A percentile compares a stretch with the other conserved stretches of the same genome.
Conservation (phyloP, 768 basidiomycete genomes). For the Daedalea quercina region DNA sequence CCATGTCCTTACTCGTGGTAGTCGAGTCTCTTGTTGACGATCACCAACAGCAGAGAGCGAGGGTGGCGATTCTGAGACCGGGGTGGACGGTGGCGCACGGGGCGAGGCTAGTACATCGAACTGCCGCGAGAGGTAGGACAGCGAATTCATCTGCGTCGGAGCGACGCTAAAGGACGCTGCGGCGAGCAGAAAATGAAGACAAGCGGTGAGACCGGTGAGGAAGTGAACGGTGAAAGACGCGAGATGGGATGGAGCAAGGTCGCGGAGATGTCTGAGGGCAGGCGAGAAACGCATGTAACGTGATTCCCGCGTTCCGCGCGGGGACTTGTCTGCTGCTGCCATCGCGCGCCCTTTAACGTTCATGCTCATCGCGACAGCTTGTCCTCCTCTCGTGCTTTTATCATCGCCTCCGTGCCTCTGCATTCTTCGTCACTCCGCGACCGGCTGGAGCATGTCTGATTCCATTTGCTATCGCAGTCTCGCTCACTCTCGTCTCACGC, state of each 20-base stretch:
- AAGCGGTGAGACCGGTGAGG: conserved; percentile 7
- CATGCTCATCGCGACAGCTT: not conserved
- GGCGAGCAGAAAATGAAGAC: conserved; percentile 9
- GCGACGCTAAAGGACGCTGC: conserved; percentile 15
- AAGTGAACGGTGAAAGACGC: conserved; percentile 8
- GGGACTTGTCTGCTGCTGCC: not conserved
- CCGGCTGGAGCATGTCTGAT: not conserved
- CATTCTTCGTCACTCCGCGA: not conserved
- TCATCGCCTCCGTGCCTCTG: not conserved
- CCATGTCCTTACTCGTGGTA: conserved; percentile 49
- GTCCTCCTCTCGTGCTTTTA: not conserved
- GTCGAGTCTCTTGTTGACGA: conserved; percentile 8
- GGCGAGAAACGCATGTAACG: conserved; percentile 7
- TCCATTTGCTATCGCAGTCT: not conserved
- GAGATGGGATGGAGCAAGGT: not conserved
- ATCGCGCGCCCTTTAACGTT: not conserved
- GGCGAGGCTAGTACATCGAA: conserved; percentile 69
- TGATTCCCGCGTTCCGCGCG: conserved; percentile 2
- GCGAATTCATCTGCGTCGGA: conserved; percentile 61
- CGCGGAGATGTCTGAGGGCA: conserved; percentile 3
- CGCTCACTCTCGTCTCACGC: not conserved
- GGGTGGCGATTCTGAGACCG: conserved; percentile 31
- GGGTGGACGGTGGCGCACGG: conserved; percentile 52
- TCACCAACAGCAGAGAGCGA: conserved; percentile 21
- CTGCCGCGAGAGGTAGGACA: conserved; percentile 74